A percentile compares a stretch with the other conserved stretches of the same genome.
Evolutionary conservation across 164 flowering plant genomes (phyloP).

Genomic region (Magnolia officinalis): DNA sequence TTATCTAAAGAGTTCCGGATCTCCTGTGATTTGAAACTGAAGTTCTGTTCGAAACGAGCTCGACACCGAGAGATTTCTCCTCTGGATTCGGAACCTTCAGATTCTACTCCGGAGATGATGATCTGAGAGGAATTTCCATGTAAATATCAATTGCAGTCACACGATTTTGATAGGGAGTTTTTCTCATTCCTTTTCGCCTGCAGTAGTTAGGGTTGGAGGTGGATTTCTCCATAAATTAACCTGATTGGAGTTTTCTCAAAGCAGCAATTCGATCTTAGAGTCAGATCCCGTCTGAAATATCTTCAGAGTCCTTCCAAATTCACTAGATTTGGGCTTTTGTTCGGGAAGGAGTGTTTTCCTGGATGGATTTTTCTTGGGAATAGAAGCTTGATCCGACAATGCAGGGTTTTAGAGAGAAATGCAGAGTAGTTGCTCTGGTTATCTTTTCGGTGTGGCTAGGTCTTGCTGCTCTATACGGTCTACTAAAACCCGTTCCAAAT

Average conservation of each 20-base stretch:
- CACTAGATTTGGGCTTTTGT: not conserved
- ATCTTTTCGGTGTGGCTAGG: slow-evolving; percentile 38
- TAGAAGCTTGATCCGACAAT: slow-evolving; percentile 21
- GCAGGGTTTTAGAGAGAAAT: slow-evolving; percentile 49
- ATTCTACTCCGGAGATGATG: not conserved
- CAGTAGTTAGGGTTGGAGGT: not conserved
- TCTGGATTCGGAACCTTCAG: not conserved
- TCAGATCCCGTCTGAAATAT: not conserved
- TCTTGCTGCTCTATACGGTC: slow-evolving; percentile 49
- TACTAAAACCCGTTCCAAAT: slow-evolving; percentile 65
- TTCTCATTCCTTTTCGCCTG: not conserved
- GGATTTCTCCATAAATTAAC: not conserved
- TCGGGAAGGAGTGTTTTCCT: not conserved
- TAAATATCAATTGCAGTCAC: not conserved
- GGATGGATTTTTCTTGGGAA: slow-evolving; percentile 8
- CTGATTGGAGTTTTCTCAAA: not conserved
- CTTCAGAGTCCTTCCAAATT: no score
- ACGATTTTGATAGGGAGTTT: not conserved
- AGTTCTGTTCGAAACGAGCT: not conserved
- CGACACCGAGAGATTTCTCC: not conserved
- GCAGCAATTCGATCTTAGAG: not conserved
- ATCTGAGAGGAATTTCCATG: not conserved
- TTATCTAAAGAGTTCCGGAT: not conserved
- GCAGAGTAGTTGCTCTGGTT: slow-evolving; percentile 40
- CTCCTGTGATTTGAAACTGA: not conserved